phyloP scores from a whole-genome alignment of 495 filamentous ascomycete genomes.

The Aspergillus funiculosus region DNA sequence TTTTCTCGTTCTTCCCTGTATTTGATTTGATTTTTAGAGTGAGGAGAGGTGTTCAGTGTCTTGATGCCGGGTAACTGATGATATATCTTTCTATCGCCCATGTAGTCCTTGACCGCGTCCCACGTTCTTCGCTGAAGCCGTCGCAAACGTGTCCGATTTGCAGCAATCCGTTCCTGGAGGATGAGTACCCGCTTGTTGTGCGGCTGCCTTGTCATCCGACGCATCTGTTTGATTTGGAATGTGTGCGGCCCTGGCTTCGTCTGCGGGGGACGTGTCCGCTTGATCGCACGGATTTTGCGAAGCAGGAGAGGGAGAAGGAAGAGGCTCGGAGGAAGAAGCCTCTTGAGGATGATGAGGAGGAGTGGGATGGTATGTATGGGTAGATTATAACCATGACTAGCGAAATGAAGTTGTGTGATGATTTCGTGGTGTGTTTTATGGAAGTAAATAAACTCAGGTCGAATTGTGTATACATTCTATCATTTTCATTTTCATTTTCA shows the following conservation, averaged over 20 bases:
- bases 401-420: too few species aligned
- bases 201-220: conserved; percentile 74
- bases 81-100: too few species aligned
- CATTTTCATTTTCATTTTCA: too few species aligned
- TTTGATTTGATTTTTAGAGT: neutral
- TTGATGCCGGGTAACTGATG: too few species aligned
- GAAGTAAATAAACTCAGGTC: too few species aligned
- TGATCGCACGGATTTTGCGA: conserved; percentile 71
- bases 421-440: too few species aligned
- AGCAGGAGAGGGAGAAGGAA: conserved; percentile 62
- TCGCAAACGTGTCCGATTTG: conserved; percentile 82
- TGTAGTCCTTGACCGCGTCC: conserved; percentile 68
- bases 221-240: conserved; percentile 89
- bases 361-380: conserved; percentile 71
- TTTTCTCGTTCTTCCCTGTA: neutral
- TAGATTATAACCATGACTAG: too few species aligned
- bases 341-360: conserved; percentile 58
- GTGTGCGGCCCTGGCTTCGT: conserved; percentile 86
- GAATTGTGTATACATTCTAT: too few species aligned
- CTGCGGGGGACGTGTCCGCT: conserved; percentile 86
- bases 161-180: conserved; percentile 72
- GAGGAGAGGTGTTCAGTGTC: neutral
- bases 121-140: conserved; percentile 57
- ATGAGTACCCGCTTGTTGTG: conserved; percentile 75
- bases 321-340: conserved; percentile 45